Evolutionary conservation across 2,329 filamentous ascomycete genomes (phyloP).

Genomic region (Fusarium sp.): DNA sequence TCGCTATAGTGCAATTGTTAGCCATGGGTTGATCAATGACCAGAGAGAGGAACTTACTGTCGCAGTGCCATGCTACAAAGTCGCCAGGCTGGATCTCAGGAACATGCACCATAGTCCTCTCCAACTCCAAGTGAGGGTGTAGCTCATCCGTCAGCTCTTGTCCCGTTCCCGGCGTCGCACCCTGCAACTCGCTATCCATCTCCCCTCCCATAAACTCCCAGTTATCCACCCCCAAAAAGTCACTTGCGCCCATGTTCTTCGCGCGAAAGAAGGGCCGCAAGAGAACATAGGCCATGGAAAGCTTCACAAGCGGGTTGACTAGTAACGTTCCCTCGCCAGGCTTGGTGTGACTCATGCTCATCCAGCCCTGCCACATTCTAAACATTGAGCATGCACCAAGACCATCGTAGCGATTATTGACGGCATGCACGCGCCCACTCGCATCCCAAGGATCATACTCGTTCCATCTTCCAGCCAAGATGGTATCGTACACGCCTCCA

Average conservation of each 20-base stretch:
- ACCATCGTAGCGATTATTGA: conserved; percentile 82
- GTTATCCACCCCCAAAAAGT: conserved; percentile 64
- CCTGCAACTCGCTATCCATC: conserved; percentile 73
- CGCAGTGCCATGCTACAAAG: conserved; percentile 87
- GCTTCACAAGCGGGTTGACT: conserved; percentile 80
- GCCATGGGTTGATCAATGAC: background rate
- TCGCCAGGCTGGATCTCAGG: conserved; percentile 78
- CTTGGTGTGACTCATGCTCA: conserved; percentile 78
- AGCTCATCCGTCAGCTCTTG: conserved; percentile 76
- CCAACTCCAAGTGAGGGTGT: conserved; percentile 78
- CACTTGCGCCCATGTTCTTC: conserved; percentile 42
- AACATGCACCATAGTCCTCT: conserved; percentile 75
- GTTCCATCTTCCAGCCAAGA: conserved; percentile 83
- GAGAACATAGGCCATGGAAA: conserved; percentile 82
- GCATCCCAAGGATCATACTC: conserved; percentile 85
- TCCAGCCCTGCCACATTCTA: conserved; percentile 90
- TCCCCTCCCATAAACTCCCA: conserved; percentile 66
- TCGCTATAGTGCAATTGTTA: conserved; percentile 52
- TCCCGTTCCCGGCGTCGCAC: conserved; percentile 73
- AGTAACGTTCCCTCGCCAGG: conserved; percentile 83
- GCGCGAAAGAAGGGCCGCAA: conserved; percentile 85
- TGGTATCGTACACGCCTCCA: conserved; percentile 75
- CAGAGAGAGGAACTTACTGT: conserved; percentile 57
- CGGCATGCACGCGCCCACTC: conserved; percentile 72
- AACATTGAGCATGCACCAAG: conserved; percentile 86